phyloP scores from a whole-genome alignment of 768 basidiomycete genomes.

The Suillus ampliporus region DNA sequence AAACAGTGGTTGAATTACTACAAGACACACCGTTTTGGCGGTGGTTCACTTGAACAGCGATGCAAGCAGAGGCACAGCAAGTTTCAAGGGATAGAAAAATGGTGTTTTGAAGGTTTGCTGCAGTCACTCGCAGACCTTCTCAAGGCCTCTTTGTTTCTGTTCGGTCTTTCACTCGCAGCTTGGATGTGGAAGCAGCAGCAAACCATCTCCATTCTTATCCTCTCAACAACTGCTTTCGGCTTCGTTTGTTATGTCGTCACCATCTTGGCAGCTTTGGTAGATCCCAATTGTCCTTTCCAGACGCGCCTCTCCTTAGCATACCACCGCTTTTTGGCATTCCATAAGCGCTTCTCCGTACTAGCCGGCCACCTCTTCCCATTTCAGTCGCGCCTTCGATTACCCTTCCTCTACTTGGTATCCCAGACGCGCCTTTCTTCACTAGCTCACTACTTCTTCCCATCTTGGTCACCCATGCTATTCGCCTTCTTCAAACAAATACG shows the following conservation, averaged over 20 bases:
- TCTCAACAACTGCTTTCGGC: conserved; percentile 4
- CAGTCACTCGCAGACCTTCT: conserved; percentile 16
- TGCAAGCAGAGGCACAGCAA: conserved; percentile 15
- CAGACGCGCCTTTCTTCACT: too few species aligned
- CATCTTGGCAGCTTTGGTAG: conserved; percentile 3
- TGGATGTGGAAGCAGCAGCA: conserved; percentile 2
- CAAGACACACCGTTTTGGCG: background rate
- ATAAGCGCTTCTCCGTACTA: too few species aligned
- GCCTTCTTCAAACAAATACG: background rate
- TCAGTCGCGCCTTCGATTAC: too few species aligned
- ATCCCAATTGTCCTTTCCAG: conserved; percentile 13
- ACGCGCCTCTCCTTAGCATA: conserved; percentile 7
- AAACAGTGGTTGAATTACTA: conserved; percentile 21
- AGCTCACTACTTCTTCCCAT: too few species aligned
- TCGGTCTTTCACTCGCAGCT: conserved; percentile 10
- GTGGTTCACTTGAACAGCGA: conserved; percentile 13
- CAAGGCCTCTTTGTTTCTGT: conserved; percentile 19
- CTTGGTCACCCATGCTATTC: too few species aligned
- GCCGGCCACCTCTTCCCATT: too few species aligned
- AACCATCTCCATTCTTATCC: conserved; percentile 14
- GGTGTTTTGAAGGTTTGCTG: conserved; percentile 13
- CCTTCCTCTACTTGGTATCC: too few species aligned
- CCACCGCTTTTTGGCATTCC: too few species aligned
- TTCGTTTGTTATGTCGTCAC: conserved; percentile 8
- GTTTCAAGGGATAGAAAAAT: conserved; percentile 5